Base-by-base conservation (phyloP, 805 yeast genomes). In the Candida suzukii region DNA sequence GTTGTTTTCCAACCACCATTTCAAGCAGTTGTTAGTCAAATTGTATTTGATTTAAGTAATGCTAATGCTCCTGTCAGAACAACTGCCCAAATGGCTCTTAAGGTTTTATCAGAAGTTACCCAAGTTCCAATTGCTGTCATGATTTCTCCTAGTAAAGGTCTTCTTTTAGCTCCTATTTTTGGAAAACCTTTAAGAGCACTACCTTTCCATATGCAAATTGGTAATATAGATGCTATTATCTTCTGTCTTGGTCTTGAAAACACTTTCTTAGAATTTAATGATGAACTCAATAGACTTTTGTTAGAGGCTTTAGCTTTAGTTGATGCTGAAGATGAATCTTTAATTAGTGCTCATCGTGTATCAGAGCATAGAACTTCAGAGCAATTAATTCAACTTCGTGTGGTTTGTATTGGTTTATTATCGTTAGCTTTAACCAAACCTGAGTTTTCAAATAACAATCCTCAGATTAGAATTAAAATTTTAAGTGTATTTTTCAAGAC, bases 161-260 rank as follows among this genome's bases (percentile, higher is more conserved):
- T 90, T 21, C 66, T 95, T 24, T 64, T 93, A 37, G 85, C 95
- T 0, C 98, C 99, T 7, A 93, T 93, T 19, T 95, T 93, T 67
- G 96, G 96, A 3, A 93, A 93, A 57, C 99, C 99, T 0, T 64
- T 93, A 43, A 73, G 99, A 47, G 99, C 99, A 0, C 70, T 93
- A 46, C 99, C 99, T 0, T 93, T 95, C 66, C 93, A 96, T 4
- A 93, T 91, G 96, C 99, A 95, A 64, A 93, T 93, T 42, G 99
- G 99, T 29, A 90, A 93, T 58, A 90, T 93, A 46, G 98, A 93
- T 61, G 98, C 98, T 1, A 86, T 93, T n/a, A 81, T 95, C 0
- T 95, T 81, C 60, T 91, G 97, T 56, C 66, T 93, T 43, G 78
- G 83, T 1, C 68, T 91, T 38, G 93, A 87, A 12, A 75, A 83